Conservation (phyloP, 2,329 filamentous ascomycete genomes). For the Paecilomyces sp. region DNA sequence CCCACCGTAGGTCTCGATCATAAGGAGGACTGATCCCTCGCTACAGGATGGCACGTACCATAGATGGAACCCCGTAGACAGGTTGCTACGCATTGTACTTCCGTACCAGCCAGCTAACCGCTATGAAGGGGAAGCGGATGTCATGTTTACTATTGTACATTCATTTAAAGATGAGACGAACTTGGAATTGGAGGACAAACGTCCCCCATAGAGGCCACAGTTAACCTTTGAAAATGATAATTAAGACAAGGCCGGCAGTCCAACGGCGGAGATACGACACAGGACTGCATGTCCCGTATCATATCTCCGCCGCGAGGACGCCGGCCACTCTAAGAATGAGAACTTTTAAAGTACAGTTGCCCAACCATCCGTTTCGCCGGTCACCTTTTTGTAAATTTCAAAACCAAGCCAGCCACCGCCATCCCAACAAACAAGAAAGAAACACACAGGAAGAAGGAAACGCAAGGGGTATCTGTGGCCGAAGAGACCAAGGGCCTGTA, state of each 20-base stretch:
- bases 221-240: neutral
- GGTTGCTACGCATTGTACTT: neutral
- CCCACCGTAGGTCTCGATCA: no score
- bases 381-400: neutral
- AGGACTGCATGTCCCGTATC: neutral
- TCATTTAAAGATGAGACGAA: neutral
- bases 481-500: neutral
- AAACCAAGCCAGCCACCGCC: neutral
- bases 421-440: neutral
- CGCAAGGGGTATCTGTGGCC: neutral
- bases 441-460: neutral
- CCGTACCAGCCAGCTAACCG: neutral
- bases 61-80: neutral
- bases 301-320: neutral
- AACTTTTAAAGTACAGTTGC: neutral
- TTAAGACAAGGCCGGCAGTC: neutral
- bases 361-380: neutral
- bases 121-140: neutral
- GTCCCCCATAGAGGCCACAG: neutral
- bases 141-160: neutral
- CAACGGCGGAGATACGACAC: neutral
- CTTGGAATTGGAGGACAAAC: neutral
- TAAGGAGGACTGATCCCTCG: no score
- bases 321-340: neutral
- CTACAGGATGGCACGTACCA: no score